These are phyloP conservation scores for Leishmania braziliensis DNA, from an alignment of 208 protist genomes.

Conservation along the genomic window DNA sequence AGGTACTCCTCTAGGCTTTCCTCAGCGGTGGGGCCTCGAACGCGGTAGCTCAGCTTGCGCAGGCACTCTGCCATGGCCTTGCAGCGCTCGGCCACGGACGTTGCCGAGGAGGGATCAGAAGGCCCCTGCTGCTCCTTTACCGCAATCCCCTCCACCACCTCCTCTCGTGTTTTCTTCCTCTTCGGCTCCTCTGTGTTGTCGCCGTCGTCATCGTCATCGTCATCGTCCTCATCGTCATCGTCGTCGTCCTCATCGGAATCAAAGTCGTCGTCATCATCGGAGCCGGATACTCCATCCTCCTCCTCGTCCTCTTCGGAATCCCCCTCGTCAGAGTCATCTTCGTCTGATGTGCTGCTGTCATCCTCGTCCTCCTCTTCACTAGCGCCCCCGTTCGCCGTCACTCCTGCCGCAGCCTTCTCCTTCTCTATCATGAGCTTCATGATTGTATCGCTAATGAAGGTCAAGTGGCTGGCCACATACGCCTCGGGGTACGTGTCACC, in stretches of 20 bases:
- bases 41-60: constrained; percentile 63
- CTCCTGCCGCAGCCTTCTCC: constrained; percentile 14
- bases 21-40: constrained; percentile 42
- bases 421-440: constrained; percentile 38
- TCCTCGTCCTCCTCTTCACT: constrained; percentile 26
- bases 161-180: constrained; percentile 47
- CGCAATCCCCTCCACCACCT: constrained; percentile 29
- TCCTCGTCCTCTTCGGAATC: constrained; percentile 44
- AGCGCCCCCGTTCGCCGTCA: background rate
- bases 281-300: constrained; percentile 30
- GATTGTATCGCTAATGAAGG: constrained; percentile 58
- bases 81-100: constrained; percentile 52
- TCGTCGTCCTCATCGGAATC: constrained; percentile 41
- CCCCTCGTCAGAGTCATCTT: constrained; percentile 21
- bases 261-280: constrained; percentile 37
- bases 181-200: constrained; percentile 23
- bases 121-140: background rate
- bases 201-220: background rate
- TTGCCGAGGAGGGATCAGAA: constrained; percentile 1
- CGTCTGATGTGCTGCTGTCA: constrained; percentile 5
- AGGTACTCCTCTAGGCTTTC: constrained; percentile 75
- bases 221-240: constrained; percentile 35
- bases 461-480: constrained; percentile 47
- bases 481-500: constrained; percentile 51
- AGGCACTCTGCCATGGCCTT: constrained; percentile 76